phyloP scores from a whole-genome alignment of 306 rosid species.

The Sechiopsis laciniata region DNA sequence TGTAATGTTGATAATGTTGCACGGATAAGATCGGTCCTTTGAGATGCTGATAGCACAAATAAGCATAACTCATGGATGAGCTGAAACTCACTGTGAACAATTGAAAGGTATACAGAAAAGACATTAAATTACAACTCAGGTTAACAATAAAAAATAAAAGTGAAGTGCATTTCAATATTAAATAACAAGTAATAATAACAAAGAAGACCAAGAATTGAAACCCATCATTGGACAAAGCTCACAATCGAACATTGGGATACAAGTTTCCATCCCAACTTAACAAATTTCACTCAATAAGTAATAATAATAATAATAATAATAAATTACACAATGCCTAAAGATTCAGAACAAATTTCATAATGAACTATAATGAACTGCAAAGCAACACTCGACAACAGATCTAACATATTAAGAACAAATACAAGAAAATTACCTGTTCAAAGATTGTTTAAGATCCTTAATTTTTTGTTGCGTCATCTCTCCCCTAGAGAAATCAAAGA shows the following conservation, averaged over 20 bases:
- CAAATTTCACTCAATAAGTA: background rate
- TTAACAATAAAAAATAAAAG: background rate
- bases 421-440: slow-evolving; percentile 58
- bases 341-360: background rate
- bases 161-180: background rate
- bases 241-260: background rate
- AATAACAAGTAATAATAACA: background rate
- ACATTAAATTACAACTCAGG: slow-evolving; percentile 11
- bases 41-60: slow-evolving; percentile 89
- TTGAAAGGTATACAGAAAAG: slow-evolving; percentile 29
- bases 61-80: slow-evolving; percentile 97
- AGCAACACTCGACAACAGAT: slow-evolving; percentile 12
- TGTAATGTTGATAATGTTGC: slow-evolving; percentile 89
- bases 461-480: slow-evolving; percentile 65
- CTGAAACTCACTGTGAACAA: slow-evolving; percentile 83
- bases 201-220: background rate
- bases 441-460: slow-evolving; percentile 57
- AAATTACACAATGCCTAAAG: background rate
- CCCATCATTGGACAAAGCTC: background rate
- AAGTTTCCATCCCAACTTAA: background rate
- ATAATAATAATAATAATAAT: background rate
- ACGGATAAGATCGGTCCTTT: slow-evolving; percentile 83
- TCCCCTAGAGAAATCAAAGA: slow-evolving; percentile 65
- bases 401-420: slow-evolving; percentile 11
- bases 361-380: background rate